Conservation (phyloP, 768 basidiomycete genomes). For the Psilocybe cyanescens region DNA sequence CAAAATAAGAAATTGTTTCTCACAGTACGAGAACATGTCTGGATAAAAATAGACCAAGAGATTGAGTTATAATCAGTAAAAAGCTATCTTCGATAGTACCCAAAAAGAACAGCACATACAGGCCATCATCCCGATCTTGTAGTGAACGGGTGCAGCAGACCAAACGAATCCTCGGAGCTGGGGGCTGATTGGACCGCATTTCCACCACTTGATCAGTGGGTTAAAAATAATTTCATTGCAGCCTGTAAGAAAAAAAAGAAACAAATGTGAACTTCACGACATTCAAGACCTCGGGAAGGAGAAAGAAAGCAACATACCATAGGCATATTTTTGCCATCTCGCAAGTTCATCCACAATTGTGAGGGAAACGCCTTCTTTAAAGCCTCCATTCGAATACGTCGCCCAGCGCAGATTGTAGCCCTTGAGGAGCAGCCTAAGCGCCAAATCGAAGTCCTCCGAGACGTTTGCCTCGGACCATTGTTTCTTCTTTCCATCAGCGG, state of each 20-base stretch:
- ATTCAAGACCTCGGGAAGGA: neutral
- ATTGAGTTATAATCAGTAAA: constrained; percentile 7
- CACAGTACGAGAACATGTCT: constrained; percentile 55
- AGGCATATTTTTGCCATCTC: constrained; percentile 83
- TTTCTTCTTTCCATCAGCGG: constrained; percentile 62
- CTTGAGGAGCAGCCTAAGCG: constrained; percentile 65
- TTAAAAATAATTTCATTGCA: constrained; percentile 86
- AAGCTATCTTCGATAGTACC: neutral
- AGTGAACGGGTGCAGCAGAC: constrained; percentile 77
- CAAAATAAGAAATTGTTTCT: constrained; percentile 17
- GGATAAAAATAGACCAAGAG: neutral
- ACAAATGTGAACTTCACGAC: neutral
- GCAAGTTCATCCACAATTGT: constrained; percentile 90
- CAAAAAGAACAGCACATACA: constrained; percentile 40
- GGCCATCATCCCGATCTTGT: constrained; percentile 82
- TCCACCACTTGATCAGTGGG: constrained; percentile 79
- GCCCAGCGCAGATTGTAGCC: constrained; percentile 83
- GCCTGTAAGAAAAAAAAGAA: constrained; percentile 31
- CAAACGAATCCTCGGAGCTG: constrained; percentile 77
- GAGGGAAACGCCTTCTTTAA: constrained; percentile 89
- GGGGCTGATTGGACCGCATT: constrained; percentile 75
- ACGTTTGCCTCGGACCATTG: constrained; percentile 81
- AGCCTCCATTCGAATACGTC: constrained; percentile 81
- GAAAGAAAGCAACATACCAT: constrained; percentile 36
- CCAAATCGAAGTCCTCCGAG: constrained; percentile 83